Evolutionary conservation across 176 grass and related monocot genomes (phyloP), one percentile per base, ranked within the genome.

Genomic region (Urochloa ruziziensis): DNA sequence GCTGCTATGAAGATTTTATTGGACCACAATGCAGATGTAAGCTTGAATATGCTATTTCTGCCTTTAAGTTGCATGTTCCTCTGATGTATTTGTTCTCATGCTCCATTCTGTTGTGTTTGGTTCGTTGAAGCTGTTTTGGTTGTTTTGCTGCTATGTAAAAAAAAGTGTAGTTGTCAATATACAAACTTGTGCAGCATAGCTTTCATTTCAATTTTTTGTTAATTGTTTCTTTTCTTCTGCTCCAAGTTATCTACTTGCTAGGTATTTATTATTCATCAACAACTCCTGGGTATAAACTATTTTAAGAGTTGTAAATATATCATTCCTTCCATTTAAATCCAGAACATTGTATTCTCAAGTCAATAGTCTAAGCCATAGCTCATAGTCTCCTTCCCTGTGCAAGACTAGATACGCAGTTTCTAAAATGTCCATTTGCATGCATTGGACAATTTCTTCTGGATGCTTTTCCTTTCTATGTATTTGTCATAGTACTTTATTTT

Each of bases 21-120:
- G 48, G 73, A 67, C 34, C 82, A 84, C 66, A 44, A 68, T 43
- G 82, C 82, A 43, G 62, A 84, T 76, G 82, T 84, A 84, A 57
- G 62, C 32, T 53, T 53, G 5, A 53, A 16, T 53, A 18, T 34
- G 62, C 15, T 63, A 67, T 36, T 69, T 78, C 63, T 34, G 11
- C 37, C 21, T 70, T 70, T 46, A 36, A 25, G 51, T 76, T 77
- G 6, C 25, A 33, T 4, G 44, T 75, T 52, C 10, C 5, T 83
- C 74, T 37, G 18, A 5, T 64, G n/a, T 24, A 54, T 11, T 54
- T 66, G 17, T 32, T 56, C 34, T 67, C 59, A 84, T 75, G 2
- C 17, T 76, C 28, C 56, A 56, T 67, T 76, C 16, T 84, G n/a
- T n/a, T n/a, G n/a, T n/a, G n/a, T n/a, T n/a, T n/a, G n/a, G n/a